phyloP scores from a whole-genome alignment of 2,329 filamentous ascomycete species.

The Berkeleyomyces basicola region DNA sequence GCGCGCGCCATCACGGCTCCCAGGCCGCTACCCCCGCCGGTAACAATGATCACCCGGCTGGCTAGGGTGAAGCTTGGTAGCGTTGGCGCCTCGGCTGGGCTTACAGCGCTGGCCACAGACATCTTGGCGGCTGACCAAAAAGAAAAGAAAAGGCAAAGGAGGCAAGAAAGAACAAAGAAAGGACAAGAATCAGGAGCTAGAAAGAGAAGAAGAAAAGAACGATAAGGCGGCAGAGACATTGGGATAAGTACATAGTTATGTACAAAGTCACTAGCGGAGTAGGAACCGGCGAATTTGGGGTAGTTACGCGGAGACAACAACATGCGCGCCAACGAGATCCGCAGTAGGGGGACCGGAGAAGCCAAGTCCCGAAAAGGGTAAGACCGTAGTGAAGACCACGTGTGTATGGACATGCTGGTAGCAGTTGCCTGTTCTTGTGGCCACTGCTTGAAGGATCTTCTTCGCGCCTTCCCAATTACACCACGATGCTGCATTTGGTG shows the following conservation, averaged over 20 bases:
- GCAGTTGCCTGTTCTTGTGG: background rate
- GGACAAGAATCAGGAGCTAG: too few relatives aligned
- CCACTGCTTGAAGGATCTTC: background rate
- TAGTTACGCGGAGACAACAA: background rate
- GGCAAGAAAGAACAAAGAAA: background rate
- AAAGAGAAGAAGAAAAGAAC: background rate
- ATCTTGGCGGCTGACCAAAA: background rate
- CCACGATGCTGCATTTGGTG: too few relatives aligned
- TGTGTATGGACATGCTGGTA: too few relatives aligned
- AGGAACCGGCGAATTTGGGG: background rate
- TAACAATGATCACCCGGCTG: constrained; percentile 68
- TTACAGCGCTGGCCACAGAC: background rate
- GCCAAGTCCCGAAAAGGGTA: background rate
- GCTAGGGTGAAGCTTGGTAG: constrained; percentile 76
- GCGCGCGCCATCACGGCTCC: constrained; percentile 89
- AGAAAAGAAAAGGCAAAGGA: background rate
- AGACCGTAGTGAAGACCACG: background rate
- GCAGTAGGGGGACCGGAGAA: too few relatives aligned
- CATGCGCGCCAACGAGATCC: too few relatives aligned
- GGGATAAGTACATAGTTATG: background rate
- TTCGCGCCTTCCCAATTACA: too few relatives aligned
- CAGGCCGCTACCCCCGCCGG: constrained; percentile 75
- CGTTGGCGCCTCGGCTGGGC: constrained; percentile 36
- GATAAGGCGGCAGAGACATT: background rate
- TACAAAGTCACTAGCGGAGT: background rate